Conservation (phyloP, 179 eudicot genomes). For the Vitellaria paradoxa region DNA sequence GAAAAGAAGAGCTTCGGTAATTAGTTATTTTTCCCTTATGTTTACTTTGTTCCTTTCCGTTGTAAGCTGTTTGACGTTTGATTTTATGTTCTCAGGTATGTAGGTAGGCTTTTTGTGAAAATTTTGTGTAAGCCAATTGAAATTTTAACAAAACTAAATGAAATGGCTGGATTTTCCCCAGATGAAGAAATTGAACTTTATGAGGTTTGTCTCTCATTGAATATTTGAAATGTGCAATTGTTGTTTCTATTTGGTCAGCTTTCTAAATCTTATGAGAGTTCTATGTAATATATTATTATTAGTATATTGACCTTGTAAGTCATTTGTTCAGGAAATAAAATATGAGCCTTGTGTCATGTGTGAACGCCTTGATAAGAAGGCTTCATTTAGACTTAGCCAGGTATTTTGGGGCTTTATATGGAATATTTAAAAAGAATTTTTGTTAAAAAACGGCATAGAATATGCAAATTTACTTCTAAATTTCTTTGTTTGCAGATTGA, state of each 20-base stretch:
- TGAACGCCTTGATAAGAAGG: constrained; percentile 70
- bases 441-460: too few relatives aligned
- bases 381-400: constrained; percentile 79
- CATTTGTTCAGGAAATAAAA: constrained; percentile 72
- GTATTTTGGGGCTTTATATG: constrained; percentile 26
- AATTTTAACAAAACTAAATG: constrained; percentile 62
- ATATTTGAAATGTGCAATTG: too few relatives aligned
- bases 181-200: constrained; percentile 79
- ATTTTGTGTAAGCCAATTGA: constrained; percentile 72
- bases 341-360: constrained; percentile 96
- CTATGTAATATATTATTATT: too few relatives aligned
- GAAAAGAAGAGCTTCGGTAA: constrained; percentile 85
- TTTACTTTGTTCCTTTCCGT: too few relatives aligned
- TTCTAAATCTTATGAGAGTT: too few relatives aligned
- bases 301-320: too few relatives aligned
- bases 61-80: background rate
- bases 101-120: constrained; percentile 83
- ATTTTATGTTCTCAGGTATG: constrained; percentile 46
- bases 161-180: constrained; percentile 70
- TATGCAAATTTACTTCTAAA: too few relatives aligned
- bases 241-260: too few relatives aligned
- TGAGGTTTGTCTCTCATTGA: constrained; percentile 51
- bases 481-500: constrained; percentile 55
- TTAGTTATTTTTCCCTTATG: background rate
- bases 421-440: too few relatives aligned